Evolutionary conservation across 495 filamentous ascomycete genomes (phyloP).

Genomic region (Podospora comata): DNA sequence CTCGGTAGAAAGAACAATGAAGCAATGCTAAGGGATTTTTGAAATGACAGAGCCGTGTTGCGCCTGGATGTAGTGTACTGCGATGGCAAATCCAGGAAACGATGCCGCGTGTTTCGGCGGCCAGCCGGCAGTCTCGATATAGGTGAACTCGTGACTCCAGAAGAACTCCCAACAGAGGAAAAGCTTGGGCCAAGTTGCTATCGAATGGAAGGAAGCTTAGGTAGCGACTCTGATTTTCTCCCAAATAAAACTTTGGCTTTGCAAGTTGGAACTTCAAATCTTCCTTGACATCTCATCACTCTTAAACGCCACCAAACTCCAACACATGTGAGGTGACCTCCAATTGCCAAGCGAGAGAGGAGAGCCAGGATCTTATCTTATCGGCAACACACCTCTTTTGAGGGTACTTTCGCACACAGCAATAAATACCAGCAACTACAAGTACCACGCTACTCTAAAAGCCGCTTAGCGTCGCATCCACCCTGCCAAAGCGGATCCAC

Average conservation of each 20-base stretch:
- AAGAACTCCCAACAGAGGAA: not conserved
- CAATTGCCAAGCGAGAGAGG: not conserved
- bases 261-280: not conserved
- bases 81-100: not conserved
- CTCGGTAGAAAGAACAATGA: not conserved
- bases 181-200: not conserved
- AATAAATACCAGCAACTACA: no score
- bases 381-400: not conserved
- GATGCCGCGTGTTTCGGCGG: not conserved
- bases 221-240: not conserved
- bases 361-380: constrained; percentile 19
- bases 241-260: not conserved
- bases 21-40: not conserved
- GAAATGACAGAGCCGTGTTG: not conserved
- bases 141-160: not conserved
- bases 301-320: not conserved
- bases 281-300: not conserved
- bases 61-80: not conserved
- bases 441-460: no score
- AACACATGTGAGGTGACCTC: not conserved
- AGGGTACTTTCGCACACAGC: no score
- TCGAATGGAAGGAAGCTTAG: not conserved
- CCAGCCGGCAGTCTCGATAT: not conserved
- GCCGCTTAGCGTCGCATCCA: not conserved
- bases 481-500: constrained; percentile 13